Conservation (phyloP, 495 filamentous ascomycete genomes). For the Talaromyces nanjingensis region DNA sequence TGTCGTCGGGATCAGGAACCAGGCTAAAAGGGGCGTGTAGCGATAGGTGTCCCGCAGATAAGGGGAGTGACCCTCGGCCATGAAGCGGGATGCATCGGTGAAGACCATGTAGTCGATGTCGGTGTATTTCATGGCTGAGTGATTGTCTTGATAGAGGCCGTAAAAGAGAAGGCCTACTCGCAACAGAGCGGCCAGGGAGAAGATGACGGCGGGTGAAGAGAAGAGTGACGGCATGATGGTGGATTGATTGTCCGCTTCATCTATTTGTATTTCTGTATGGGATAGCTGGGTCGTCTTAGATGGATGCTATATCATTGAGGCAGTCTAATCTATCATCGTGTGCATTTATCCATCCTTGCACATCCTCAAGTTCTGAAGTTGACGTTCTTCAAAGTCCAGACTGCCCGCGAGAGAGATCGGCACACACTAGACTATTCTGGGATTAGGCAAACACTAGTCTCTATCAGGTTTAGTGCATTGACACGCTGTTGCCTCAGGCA, state of each 20-base stretch:
- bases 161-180: conserved; percentile 71
- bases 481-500: background rate
- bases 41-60: conserved; percentile 91
- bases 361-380: background rate
- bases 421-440: background rate
- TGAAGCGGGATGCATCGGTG: conserved; percentile 87
- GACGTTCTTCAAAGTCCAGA: background rate
- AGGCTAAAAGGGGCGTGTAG: conserved; percentile 90
- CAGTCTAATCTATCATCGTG: background rate
- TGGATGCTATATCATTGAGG: background rate
- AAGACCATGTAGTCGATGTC: conserved; percentile 99
- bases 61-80: conserved; percentile 57
- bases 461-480: background rate
- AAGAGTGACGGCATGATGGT: conserved; percentile 27
- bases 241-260: background rate
- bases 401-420: background rate
- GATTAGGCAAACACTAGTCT: background rate
- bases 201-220: conserved; percentile 46
- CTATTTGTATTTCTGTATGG: too few relatives aligned
- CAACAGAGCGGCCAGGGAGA: conserved; percentile 59
- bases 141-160: conserved; percentile 83
- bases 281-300: background rate
- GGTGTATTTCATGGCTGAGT: conserved; percentile 90
- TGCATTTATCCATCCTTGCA: background rate
- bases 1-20: conserved; percentile 78